Conservation (phyloP, 306 rosid species). For the Vachellia pachyceras region DNA sequence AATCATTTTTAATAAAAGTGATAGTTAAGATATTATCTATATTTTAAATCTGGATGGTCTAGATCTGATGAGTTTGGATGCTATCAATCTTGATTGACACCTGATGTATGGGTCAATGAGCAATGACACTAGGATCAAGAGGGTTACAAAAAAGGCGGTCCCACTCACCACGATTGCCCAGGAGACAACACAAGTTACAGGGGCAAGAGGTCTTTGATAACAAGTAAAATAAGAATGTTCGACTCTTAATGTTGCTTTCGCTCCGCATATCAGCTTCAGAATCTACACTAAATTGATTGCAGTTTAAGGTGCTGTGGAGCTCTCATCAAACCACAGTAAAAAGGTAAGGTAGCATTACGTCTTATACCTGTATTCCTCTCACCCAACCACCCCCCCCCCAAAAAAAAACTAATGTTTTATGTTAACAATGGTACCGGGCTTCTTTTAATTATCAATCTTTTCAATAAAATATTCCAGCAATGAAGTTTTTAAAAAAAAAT, state of each 20-base stretch:
- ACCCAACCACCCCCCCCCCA: too few relatives aligned
- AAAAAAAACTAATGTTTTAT: neutral
- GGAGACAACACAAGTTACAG: neutral
- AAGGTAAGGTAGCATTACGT: neutral
- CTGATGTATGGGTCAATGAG: neutral
- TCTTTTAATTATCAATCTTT: conserved; percentile 5
- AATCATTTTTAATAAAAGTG: too few relatives aligned
- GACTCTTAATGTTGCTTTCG: neutral
- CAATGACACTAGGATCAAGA: neutral
- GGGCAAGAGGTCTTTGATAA: neutral
- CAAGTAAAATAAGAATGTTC: neutral
- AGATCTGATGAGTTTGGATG: too few relatives aligned
- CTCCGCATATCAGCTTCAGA: neutral
- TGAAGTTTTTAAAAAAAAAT: neutral
- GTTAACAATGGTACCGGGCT: neutral
- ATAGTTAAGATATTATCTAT: too few relatives aligned
- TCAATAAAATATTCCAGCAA: neutral
- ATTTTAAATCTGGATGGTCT: too few relatives aligned
- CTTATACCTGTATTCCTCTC: conserved; percentile 2
- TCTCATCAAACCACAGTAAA: neutral
- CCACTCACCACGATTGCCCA: neutral
- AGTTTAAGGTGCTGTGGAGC: neutral
- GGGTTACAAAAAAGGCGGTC: neutral
- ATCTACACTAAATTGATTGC: neutral
- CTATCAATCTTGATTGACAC: too few relatives aligned